A percentile compares a stretch with the other conserved stretches of the same genome.
phyloP scores from a whole-genome alignment of 345 rosid species.

The Theobroma cacao region DNA sequence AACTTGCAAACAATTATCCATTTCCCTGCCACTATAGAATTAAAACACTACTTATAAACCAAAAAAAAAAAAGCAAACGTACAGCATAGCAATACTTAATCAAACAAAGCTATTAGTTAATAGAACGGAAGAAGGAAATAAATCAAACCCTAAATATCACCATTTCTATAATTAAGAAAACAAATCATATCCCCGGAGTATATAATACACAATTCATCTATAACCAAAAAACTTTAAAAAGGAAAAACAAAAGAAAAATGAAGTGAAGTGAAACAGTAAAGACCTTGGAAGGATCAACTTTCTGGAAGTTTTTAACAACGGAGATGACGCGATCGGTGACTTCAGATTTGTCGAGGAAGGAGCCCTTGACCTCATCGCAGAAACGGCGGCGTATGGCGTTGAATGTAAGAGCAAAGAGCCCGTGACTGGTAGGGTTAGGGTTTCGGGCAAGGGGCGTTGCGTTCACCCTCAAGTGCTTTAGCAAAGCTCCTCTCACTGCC shows the following conservation, averaged over 20 bases:
- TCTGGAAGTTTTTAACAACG: slow-evolving; percentile 89
- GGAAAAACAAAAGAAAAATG: background rate
- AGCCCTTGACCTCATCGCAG: slow-evolving; percentile 65
- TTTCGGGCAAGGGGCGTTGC: slow-evolving; percentile 32
- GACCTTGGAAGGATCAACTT: slow-evolving; percentile 93
- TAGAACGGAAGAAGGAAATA: background rate
- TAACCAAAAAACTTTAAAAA: background rate
- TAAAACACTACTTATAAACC: no score
- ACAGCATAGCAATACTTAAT: background rate
- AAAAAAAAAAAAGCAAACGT: no score
- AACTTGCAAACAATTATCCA: no score
- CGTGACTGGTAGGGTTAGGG: slow-evolving; percentile 23
- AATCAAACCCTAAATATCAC: background rate
- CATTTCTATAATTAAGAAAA: background rate
- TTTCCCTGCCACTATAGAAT: no score
- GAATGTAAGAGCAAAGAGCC: slow-evolving; percentile 37
- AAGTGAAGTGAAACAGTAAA: background rate
- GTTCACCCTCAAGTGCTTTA: slow-evolving; percentile 69
- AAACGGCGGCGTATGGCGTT: slow-evolving; percentile 50
- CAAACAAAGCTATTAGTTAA: background rate
- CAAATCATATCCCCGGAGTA: background rate
- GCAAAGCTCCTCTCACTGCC: slow-evolving; percentile 75
- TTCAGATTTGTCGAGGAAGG: slow-evolving; percentile 94
- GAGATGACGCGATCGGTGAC: slow-evolving; percentile 88
- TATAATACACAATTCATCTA: background rate